phyloP scores from a whole-genome alignment of 192 early-diverging fungal species.

The Coemansia sp. region DNA sequence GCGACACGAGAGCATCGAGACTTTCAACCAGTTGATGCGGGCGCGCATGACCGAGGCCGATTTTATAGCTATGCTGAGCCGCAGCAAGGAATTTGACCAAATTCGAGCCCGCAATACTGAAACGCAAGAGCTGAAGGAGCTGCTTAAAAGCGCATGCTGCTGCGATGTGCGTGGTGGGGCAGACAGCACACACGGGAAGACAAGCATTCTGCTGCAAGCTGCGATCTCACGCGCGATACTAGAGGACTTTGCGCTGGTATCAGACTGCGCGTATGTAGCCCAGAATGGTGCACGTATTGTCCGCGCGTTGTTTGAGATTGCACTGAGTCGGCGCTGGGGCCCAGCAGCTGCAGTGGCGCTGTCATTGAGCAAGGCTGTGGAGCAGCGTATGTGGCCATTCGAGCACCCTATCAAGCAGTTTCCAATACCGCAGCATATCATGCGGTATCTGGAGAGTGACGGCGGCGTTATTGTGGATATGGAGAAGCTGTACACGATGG shows the following conservation, averaged over 20 bases:
- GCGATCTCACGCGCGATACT: conserved; percentile 74
- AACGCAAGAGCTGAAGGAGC: conserved; percentile 69
- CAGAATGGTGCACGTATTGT: conserved; percentile 93
- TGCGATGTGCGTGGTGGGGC: conserved; percentile 86
- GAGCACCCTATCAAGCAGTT: conserved; percentile 89
- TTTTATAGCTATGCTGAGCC: conserved; percentile 81
- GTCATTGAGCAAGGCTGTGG: conserved; percentile 83
- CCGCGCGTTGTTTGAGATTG: conserved; percentile 94
- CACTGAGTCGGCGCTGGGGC: conserved; percentile 87
- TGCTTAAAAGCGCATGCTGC: conserved; percentile 68
- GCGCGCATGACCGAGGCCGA: conserved; percentile 93
- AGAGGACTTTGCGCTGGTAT: conserved; percentile 93
- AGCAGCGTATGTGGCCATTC: conserved; percentile 89
- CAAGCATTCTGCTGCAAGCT: conserved; percentile 91
- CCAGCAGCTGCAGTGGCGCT: conserved; percentile 74
- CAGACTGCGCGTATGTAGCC: conserved; percentile 90
- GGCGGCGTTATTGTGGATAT: conserved; percentile 25
- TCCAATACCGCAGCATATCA: conserved; percentile 65
- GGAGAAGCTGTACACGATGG: conserved; percentile 86
- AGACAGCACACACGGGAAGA: conserved; percentile 85
- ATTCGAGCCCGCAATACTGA: conserved; percentile 92
- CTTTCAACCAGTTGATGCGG: conserved; percentile 82
- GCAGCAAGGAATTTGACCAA: conserved; percentile 92
- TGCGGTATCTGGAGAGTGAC: conserved; percentile 60
- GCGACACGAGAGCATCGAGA: conserved; percentile 80